Evolutionary conservation across 192 early-diverging fungal genomes (phyloP).

Genomic region (Coemansia sp.): DNA sequence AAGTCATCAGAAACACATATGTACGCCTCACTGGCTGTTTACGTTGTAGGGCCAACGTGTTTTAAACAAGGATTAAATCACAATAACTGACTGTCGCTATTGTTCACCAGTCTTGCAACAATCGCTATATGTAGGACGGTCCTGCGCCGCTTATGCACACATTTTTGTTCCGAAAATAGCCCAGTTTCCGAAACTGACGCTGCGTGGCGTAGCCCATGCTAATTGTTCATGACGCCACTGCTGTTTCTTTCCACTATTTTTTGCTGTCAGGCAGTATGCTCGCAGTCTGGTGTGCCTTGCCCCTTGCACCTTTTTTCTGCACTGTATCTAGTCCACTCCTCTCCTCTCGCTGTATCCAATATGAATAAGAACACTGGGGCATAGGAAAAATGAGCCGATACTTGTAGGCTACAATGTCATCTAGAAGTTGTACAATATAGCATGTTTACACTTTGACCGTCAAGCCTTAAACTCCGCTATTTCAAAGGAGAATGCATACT

Average conservation of each 20-base stretch:
- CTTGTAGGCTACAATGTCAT: background rate
- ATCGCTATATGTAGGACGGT: background rate
- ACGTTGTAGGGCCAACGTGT: background rate
- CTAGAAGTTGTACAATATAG: background rate
- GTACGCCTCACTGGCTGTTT: background rate
- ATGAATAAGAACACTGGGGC: background rate
- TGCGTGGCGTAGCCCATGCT: background rate
- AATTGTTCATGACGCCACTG: background rate
- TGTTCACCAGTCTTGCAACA: background rate
- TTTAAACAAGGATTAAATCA: background rate
- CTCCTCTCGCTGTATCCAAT: background rate
- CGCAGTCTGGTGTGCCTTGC: background rate
- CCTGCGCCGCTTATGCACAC: background rate
- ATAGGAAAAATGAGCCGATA: background rate
- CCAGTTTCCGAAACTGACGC: background rate
- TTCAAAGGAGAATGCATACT: background rate
- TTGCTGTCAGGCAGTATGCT: background rate
- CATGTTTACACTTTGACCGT: background rate
- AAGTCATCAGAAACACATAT: background rate
- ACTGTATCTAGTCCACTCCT: background rate
- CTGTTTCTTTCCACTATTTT: background rate
- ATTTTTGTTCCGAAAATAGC: background rate
- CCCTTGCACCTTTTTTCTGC: slow-evolving; percentile 1
- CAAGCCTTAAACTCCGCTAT: background rate
- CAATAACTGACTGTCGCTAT: background rate